Evolutionary conservation across 1,284 basidiomycete genomes (phyloP).

Genomic region (Irpex sp.): DNA sequence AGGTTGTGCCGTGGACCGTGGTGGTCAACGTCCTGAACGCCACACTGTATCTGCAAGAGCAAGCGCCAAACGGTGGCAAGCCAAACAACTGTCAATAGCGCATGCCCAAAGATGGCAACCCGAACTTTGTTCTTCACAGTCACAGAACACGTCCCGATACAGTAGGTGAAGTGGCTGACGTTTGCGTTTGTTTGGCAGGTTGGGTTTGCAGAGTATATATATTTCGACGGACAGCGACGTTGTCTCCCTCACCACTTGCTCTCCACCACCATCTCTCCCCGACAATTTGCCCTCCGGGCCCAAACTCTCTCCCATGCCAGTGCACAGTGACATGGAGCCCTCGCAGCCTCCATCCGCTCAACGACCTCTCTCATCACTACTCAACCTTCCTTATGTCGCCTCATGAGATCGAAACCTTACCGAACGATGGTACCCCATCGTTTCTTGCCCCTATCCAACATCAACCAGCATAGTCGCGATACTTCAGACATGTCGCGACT

Average conservation of each 20-base stretch:
- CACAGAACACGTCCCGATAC: background rate
- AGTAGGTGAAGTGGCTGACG: background rate
- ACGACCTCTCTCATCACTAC: too few species aligned
- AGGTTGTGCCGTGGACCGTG: background rate
- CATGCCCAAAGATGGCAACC: background rate
- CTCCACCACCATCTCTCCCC: background rate
- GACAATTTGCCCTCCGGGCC: too few species aligned
- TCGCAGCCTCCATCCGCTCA: too few species aligned
- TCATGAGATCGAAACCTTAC: too few species aligned
- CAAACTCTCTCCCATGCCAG: too few species aligned
- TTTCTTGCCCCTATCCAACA: too few species aligned
- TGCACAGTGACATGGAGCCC: too few species aligned
- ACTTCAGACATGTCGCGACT: too few species aligned
- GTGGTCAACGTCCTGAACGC: background rate
- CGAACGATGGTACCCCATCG: too few species aligned
- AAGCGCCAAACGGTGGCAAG: background rate
- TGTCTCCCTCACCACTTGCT: background rate
- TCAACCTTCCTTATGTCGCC: too few species aligned
- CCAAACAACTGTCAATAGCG: background rate
- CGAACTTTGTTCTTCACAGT: background rate
- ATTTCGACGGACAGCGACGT: background rate
- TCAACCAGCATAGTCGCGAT: too few species aligned
- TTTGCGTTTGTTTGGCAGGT: background rate
- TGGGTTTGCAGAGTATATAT: background rate
- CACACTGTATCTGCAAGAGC: background rate